Base-by-base conservation (phyloP, 805 yeast genomes). In the Suhomyces sp. region DNA sequence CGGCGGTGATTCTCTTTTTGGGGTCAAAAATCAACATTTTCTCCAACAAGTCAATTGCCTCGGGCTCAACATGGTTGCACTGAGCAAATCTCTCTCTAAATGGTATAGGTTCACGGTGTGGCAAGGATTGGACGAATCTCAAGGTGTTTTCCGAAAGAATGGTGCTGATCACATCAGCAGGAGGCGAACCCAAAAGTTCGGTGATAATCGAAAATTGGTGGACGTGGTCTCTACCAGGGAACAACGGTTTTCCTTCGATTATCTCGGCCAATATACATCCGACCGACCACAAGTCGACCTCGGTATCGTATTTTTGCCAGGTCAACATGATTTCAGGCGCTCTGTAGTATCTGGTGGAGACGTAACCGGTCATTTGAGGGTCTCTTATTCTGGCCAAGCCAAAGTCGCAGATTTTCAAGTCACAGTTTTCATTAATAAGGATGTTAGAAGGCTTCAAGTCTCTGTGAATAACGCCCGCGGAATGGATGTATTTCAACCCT, bases 271-370 rank as follows among this genome's bases (percentile, higher is more conserved):
- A 88, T 53, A 93, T 92, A 74, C 99, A 93, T 22, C 97, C 99
- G 9, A 96, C 96, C 22, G 96, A 87, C 99, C 99, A 93, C 62
- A 93, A 89, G 71, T 93, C 99, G 38, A 93, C 98, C 72, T 92
- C 97, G 7, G 90, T 86, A 65, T 92, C 97, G 72, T 93, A 93
- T 67, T 93, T 90, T 70, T 93, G 99, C 98, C 98, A 93, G 26
- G 97, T 91, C 58, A 93, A 81, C 99, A 93, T 93, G 71, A 93
- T 93, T 69, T 93, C 99, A 1, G 99, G 99, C 0, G 98, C 99
- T 57, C 99, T 82, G 72, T 93, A 93, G 76, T 91, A 93, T 65
- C 99, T 74, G 4, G 99, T 93, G 5, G 96, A 87, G 15, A 93
- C 99, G 69, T 93, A 93, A 8, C 98, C 99, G 0, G 98, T 93